Evolutionary conservation across 768 basidiomycete genomes (phyloP).

Genomic region (Lactifluus pinguis): DNA sequence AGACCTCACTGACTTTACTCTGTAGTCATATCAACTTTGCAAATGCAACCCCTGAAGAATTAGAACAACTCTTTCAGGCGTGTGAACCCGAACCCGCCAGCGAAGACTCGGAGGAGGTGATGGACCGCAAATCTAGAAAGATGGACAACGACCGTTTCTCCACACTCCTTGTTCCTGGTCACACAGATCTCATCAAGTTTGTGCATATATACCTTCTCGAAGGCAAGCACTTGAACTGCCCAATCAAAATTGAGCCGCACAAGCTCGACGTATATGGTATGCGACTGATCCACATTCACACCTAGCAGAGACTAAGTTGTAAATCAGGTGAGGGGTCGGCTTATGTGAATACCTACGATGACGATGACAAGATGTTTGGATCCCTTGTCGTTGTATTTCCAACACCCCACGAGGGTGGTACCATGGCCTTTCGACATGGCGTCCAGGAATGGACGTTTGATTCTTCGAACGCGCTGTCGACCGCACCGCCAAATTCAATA

Average conservation of each 20-base stretch:
- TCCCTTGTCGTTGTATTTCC: conserved; percentile 45
- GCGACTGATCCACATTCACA: background rate
- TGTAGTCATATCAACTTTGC: conserved; percentile 7
- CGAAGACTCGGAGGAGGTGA: conserved; percentile 27
- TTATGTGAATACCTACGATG: conserved; percentile 45
- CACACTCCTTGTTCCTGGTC: conserved; percentile 25
- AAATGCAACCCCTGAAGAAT: conserved; percentile 2
- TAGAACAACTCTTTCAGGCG: conserved; percentile 25
- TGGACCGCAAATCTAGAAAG: conserved; percentile 37
- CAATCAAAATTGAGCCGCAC: conserved; percentile 31
- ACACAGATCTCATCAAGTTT: conserved; percentile 24
- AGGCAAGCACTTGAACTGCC: conserved; percentile 16
- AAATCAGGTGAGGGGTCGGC: conserved; percentile 30
- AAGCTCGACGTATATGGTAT: conserved; percentile 41
- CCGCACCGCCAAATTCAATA: conserved; percentile 17
- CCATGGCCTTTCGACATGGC: conserved; percentile 29
- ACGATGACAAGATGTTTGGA: conserved; percentile 37
- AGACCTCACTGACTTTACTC: background rate
- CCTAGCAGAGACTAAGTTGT: background rate
- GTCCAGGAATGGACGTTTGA: conserved; percentile 32
- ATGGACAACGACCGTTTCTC: conserved; percentile 32
- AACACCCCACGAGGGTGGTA: conserved; percentile 37
- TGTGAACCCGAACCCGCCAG: conserved; percentile 34
- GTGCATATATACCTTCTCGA: conserved; percentile 22
- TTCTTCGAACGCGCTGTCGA: conserved; percentile 24